Evolutionary conservation across 768 basidiomycete genomes (phyloP), one percentile per base, ranked within the genome.

Genomic region (Termitomyces titanicus): DNA sequence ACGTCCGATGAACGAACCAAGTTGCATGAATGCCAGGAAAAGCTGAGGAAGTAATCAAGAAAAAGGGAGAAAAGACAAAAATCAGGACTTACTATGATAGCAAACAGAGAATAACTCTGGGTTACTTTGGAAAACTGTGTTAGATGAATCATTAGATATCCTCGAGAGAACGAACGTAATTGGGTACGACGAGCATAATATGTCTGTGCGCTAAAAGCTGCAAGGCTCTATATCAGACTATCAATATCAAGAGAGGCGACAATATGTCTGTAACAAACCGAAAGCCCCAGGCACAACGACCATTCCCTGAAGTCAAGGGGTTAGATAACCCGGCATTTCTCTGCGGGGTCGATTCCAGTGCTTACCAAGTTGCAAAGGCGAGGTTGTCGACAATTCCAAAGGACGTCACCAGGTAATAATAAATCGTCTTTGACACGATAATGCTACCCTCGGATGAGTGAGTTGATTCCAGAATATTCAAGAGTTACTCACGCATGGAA

Each of bases 141-240:
- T 1, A 37, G 34, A n/a, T 4, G 7, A 42, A 13, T 1, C 17
- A 22, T 11, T 7, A 24, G 7, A 31, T 5, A 11, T 15, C 8
- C 25, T 0, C 5, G 25, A 18, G 2, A 2, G 29, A 22, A 25
- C 51, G 11, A 24, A 53, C 52, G 13, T 0, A 38, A 13, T 8
- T 53, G 15, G 2, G 25, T 37, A 10, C 52, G 43, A 18, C 33
- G 24, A 2, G 43, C 52, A 46, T 53, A 53, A 20, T 53, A 53
- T 20, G 44, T 44, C 13, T 53, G 52, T 9, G 33, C 52, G 7
- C 52, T 53, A 7, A 53, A 53, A 2, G 52, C 44, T 4, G 52
- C 18, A 17, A 46, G 9, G 13, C 44, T 53, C 52, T 53, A 18
- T 0, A 37, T 17, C 3, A 29, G 10, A 5, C 34, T 8, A 20